Conservation (phyloP, 345 rosid species). For the Eucalyptus victrix region DNA sequence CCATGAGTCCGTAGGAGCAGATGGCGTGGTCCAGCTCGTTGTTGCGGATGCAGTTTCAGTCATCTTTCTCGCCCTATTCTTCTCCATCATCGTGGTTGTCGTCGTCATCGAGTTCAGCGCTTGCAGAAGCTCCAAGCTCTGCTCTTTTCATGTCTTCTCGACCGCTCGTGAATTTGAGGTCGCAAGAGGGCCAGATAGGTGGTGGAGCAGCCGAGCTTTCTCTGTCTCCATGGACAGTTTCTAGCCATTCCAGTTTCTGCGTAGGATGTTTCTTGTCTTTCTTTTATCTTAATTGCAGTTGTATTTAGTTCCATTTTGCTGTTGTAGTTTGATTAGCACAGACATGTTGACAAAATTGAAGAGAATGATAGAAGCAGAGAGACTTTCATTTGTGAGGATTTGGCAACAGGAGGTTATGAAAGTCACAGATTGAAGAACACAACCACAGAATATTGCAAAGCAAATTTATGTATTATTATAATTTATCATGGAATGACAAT, state of each 20-base stretch:
- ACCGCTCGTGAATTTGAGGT: not conserved
- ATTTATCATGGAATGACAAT: not conserved
- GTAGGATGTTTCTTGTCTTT: not conserved
- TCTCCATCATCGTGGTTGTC: not conserved
- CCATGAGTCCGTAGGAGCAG: slow-evolving; percentile 17
- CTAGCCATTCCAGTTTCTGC: not conserved
- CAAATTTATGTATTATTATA: not conserved
- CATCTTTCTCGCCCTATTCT: slow-evolving; percentile 5
- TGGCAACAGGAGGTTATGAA: not conserved
- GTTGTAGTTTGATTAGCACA: not conserved
- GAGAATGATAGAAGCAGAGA: not conserved
- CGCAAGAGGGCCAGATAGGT: not conserved
- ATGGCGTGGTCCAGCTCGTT: slow-evolving; percentile 3
- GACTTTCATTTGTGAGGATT: not conserved
- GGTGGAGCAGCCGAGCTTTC: not conserved
- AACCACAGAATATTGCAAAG: not conserved
- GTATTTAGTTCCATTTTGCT: not conserved
- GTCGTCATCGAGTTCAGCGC: not conserved
- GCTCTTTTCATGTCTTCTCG: not conserved
- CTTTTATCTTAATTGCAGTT: not conserved
- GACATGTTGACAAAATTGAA: not conserved
- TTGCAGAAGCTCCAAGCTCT: not conserved
- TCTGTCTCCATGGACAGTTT: not conserved
- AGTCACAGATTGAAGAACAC: not conserved
- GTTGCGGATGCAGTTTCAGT: not conserved